These are phyloP conservation scores for Neofusicoccum cordaticola DNA, from an alignment of 2,329 filamentous ascomycete species.

Conservation along the genomic window DNA sequence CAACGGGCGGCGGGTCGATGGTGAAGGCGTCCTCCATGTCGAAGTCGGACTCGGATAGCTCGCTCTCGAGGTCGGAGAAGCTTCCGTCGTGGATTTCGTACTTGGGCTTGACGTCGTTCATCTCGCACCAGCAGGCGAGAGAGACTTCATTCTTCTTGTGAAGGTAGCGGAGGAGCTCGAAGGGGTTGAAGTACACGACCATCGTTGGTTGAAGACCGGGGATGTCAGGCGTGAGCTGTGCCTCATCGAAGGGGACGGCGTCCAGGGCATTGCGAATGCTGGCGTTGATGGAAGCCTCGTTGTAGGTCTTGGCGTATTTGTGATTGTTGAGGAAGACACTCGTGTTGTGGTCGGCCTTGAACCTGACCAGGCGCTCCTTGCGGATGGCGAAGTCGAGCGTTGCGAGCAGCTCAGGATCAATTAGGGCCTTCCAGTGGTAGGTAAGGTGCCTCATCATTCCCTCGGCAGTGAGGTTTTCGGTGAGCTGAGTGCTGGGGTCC, in stretches of 20 bases:
- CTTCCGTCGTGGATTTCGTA: neutral
- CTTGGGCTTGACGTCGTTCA: neutral
- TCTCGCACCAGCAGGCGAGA: neutral
- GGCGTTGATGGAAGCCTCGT: neutral
- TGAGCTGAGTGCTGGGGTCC: neutral
- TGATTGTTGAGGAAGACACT: neutral
- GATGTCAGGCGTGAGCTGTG: neutral
- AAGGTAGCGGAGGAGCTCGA: neutral
- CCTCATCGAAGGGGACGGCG: neutral
- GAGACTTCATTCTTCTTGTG: neutral
- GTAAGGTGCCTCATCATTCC: neutral
- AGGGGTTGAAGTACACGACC: neutral
- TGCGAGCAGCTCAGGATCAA: neutral
- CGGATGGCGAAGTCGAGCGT: conserved; percentile 6
- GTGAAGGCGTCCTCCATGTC: neutral
- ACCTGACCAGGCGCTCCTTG: neutral
- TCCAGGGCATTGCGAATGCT: conserved; percentile 5
- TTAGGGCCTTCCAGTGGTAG: neutral
- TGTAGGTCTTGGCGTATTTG: neutral
- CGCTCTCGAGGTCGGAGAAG: too few species aligned
- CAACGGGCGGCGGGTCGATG: neutral
- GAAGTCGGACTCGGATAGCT: neutral
- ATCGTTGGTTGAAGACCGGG: neutral
- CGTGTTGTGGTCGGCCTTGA: conserved; percentile 7
- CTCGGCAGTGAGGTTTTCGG: neutral